Base-by-base conservation (phyloP, 1,284 basidiomycete species). In the Cutaneotrichosporon sp. region DNA sequence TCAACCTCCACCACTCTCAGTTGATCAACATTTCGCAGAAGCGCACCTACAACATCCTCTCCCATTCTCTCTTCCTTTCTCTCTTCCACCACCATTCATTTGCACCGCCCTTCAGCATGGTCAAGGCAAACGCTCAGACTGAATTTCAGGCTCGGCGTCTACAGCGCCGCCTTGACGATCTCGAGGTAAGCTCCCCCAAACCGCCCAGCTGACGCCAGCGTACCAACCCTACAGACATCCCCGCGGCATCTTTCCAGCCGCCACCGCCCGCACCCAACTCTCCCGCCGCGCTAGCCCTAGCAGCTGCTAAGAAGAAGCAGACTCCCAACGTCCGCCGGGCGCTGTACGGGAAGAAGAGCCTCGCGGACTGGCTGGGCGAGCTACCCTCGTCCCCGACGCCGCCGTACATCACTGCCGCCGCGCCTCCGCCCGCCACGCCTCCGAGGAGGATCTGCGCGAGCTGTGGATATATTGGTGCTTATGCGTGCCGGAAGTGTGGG, bases 311-410 rank as follows among this genome's bases (percentile, higher is more conserved):
- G 63, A 75, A 74, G 64, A 69, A 68, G 49, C 71, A 73, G 41
- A 64, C 66, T 1, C 62, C 64, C 11, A 75, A 75, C 59, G 71
- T 75, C 2, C 51, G 68, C 29, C 64, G 62, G 51, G 65, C 73
- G 7, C 54, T 75, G 45, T 69, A 67, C 31, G 61, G 60, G 24
- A 67, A 67, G 49, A 75, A 75, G 49, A 61, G 55, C 12, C 50
- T 72, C n/a, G 65, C 67, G 48, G 72, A 74, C 52, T 75, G 71
- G 68, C 44, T 75, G 20, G 69, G 69, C 24, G 72, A 75, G 51
- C 58, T 73, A 33, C 70, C 70, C 0, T 24, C 59, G 0, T 47
- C 55, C 0, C 67, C 68, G 1, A 55, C 52, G 3, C 66, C 66
- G 19, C 71, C 71, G 12, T 71, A 73, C 33, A 19, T 68, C n/a